Base-by-base conservation (phyloP, 2,329 filamentous ascomycete genomes). In the Neocucurbitaria cava region DNA sequence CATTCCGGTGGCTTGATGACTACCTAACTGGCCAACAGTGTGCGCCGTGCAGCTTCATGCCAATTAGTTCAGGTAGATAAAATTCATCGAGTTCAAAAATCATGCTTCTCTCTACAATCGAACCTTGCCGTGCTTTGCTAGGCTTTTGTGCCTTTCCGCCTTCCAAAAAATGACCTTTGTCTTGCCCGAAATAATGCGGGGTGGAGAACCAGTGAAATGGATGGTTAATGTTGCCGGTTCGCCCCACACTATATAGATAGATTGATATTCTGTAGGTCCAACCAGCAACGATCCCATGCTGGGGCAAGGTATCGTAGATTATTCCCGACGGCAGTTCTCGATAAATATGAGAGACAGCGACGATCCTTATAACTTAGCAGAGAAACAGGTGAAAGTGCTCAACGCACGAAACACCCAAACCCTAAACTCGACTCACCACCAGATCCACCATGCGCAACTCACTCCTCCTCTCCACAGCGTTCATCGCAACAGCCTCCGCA, bases 211-310 rank as follows among this genome's bases (percentile, higher is more conserved):
- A 1, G 13, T 24, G 2, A 10, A 8, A n/a, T 3, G 4, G n/a
- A 17, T 10, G 7, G 24, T 51, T 18, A 13, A 46, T 3, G 41
- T 30, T 46, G 43, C 49, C 38, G 46, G 30, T 7, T 8, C 10
- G 40, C 50, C 45, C 54, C 49, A 49, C 49, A 53, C 45, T 47
- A 44, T 56, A 50, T 38, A 7, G 13, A 21, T 23, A 56, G 10
- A 53, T 53, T 44, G 40, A 45, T 13, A 2, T 26, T 7, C 47
- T 33, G 46, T 39, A 48, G 42, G 33, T 42, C 15, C 36, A 33
- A 43, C 17, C 24, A n/a, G 21, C 30, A 44, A 45, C n/a, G 20
- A 18, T 38, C 30, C 43, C 46, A 43, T 41, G 13, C 15, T 18
- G 36, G 10, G 23, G 18, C 26, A 39, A 33, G 41, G 43, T 17